These are phyloP conservation scores for Tylopilus sp. DNA, from an alignment of 768 basidiomycete genomes.

Conservation along the genomic window DNA sequence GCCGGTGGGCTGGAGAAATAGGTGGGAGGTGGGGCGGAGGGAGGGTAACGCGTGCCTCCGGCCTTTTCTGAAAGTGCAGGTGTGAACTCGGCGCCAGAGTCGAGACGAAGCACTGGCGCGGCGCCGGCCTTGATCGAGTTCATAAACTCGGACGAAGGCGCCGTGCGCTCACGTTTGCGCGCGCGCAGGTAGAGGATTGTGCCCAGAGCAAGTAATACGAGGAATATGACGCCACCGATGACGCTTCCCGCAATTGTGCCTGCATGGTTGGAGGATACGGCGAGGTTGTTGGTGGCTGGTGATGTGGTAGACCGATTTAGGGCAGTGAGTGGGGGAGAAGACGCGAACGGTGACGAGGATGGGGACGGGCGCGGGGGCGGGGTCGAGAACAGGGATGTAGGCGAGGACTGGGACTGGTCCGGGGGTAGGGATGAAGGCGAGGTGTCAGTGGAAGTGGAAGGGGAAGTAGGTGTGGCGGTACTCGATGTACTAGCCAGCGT, in stretches of 20 bases:
- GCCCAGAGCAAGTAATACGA: conserved; percentile 34
- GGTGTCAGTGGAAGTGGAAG: no score
- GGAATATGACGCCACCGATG: conserved; percentile 44
- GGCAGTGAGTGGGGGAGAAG: neutral
- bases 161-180: conserved; percentile 38
- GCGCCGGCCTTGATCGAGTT: conserved; percentile 24
- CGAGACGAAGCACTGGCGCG: conserved; percentile 28
- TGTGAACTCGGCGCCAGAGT: conserved; percentile 15
- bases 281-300: neutral
- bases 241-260: conserved; percentile 55
- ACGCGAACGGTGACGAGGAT: neutral
- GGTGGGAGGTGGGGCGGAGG: conserved; percentile 6
- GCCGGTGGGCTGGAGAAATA: conserved; percentile 8
- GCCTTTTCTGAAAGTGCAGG: conserved; percentile 18
- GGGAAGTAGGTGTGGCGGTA: no score
- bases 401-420: no score
- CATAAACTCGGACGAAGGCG: conserved; percentile 62
- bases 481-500: no score
- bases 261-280: conserved; percentile 20
- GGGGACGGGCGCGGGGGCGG: no score
- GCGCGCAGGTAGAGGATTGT: conserved; percentile 42
- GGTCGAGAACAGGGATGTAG: no score
- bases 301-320: neutral
- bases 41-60: neutral
- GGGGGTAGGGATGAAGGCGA: no score